phyloP scores from a whole-genome alignment of 306 rosid genomes.

The Sphenostylis stenocarpa region DNA sequence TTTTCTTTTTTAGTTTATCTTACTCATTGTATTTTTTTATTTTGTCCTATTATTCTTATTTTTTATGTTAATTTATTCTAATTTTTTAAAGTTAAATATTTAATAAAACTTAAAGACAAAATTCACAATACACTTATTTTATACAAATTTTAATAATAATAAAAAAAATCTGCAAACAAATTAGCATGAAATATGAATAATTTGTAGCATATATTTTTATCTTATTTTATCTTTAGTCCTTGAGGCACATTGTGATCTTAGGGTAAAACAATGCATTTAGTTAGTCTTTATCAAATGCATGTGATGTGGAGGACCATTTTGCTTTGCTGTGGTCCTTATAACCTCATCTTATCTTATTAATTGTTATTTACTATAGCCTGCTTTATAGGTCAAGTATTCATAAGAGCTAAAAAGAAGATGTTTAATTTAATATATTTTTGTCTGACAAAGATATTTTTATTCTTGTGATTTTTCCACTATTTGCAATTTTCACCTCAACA shows the following conservation, averaged over 20 bases:
- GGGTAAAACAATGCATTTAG: background rate
- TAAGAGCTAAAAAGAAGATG: background rate
- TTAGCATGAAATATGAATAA: too few relatives aligned
- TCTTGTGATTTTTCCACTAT: background rate
- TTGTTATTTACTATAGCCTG: background rate
- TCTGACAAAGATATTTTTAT: background rate
- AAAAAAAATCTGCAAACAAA: too few relatives aligned
- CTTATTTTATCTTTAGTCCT: too few relatives aligned
- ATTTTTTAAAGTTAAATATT: too few relatives aligned
- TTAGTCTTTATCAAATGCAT: slow-evolving; percentile 23
- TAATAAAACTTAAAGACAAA: too few relatives aligned
- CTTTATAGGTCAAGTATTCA: background rate
- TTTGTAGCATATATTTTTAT: too few relatives aligned
- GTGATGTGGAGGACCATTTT: slow-evolving; percentile 26
- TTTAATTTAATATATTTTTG: background rate
- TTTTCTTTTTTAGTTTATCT: too few relatives aligned
- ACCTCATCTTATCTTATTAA: background rate
- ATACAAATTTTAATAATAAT: too few relatives aligned
- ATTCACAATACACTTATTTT: too few relatives aligned
- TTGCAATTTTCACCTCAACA: background rate
- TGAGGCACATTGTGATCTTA: background rate
- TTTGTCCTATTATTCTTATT: too few relatives aligned
- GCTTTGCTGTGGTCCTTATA: slow-evolving; percentile 16
- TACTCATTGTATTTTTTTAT: too few relatives aligned
- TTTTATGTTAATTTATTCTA: too few relatives aligned